A percentile compares a stretch with the other conserved stretches of the same genome.
phyloP scores from a whole-genome alignment of 1,284 basidiomycete genomes.

The Moesziomyces sp. region DNA sequence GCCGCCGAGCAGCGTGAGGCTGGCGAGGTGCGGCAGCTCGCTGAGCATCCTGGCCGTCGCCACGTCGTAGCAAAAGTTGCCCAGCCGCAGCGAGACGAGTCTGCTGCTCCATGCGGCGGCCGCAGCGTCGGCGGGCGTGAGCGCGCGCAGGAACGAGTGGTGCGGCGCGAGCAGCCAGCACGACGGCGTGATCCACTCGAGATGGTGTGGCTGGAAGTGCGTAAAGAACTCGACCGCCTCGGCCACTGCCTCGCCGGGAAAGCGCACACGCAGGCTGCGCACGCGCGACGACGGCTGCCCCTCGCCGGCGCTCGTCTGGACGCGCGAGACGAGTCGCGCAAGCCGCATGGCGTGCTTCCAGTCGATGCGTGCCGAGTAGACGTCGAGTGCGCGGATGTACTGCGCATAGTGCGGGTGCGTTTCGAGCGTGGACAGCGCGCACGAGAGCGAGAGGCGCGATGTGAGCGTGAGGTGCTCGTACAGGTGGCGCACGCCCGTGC shows the following conservation, averaged over 20 bases:
- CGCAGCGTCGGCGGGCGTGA: background rate
- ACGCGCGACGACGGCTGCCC: no score
- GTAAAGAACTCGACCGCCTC: conserved; percentile 9
- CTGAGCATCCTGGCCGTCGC: conserved; percentile 2
- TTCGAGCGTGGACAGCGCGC: conserved; percentile 1
- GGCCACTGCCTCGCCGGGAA: background rate
- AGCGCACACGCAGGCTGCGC: conserved; percentile 2
- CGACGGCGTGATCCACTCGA: conserved; percentile 11
- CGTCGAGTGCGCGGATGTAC: conserved; percentile 5
- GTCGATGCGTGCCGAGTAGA: conserved; percentile 7
- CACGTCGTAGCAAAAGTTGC: conserved; percentile 13
- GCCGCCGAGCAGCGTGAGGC: conserved; percentile 8
- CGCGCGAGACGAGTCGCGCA: conserved; percentile 1
- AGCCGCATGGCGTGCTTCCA: conserved; percentile 2
- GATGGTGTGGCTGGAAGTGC: background rate
- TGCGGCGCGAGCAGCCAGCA: conserved; percentile 9
- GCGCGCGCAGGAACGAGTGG: conserved; percentile 17
- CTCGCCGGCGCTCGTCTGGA: background rate
- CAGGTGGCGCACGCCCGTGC: conserved; percentile 3
- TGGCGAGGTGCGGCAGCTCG: conserved; percentile 1
- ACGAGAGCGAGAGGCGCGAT: conserved; percentile 2
- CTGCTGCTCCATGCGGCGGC: conserved; percentile 58
- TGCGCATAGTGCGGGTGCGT: background rate
- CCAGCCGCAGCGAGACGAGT: conserved; percentile 5
- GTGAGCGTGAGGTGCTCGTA: background rate